Conservation (phyloP, 208 protist species). For the Crithidia sp. region DNA sequence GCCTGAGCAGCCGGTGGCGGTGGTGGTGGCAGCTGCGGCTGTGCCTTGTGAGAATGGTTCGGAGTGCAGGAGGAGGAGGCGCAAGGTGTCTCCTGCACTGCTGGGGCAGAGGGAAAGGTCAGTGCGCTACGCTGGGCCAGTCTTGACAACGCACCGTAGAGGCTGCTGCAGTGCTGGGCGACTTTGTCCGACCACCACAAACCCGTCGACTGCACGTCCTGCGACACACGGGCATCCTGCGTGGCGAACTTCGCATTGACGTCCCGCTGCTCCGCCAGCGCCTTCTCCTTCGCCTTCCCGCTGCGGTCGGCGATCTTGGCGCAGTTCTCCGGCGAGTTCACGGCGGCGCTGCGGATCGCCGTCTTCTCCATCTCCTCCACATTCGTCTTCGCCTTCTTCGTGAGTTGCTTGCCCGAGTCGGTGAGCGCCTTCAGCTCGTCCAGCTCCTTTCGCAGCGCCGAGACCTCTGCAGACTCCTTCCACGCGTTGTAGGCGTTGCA, state of each 20-base stretch:
- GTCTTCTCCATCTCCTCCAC: conserved; percentile 4
- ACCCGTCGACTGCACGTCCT: background rate
- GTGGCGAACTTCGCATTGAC: background rate
- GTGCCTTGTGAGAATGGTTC: too few species aligned
- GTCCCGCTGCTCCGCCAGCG: background rate
- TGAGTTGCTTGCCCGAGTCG: background rate
- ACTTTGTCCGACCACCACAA: background rate
- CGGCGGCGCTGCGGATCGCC: background rate
- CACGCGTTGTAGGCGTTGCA: conserved; percentile 3
- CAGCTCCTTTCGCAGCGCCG: background rate
- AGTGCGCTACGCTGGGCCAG: background rate
- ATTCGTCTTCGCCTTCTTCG: background rate
- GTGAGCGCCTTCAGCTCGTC: background rate
- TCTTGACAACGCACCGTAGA: background rate
- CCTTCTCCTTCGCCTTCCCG: background rate
- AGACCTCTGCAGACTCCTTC: background rate
- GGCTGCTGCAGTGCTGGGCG: background rate
- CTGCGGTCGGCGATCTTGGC: conserved; percentile 1
- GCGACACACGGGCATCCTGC: background rate
- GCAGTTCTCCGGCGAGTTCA: background rate
- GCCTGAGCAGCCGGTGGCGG: too few species aligned
- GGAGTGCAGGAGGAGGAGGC: too few species aligned
- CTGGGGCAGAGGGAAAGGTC: too few species aligned
- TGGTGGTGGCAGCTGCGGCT: too few species aligned
- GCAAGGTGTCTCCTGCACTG: too few species aligned